phyloP scores from a whole-genome alignment of 306 rosid genomes.

The Cicer pinnatifidum region DNA sequence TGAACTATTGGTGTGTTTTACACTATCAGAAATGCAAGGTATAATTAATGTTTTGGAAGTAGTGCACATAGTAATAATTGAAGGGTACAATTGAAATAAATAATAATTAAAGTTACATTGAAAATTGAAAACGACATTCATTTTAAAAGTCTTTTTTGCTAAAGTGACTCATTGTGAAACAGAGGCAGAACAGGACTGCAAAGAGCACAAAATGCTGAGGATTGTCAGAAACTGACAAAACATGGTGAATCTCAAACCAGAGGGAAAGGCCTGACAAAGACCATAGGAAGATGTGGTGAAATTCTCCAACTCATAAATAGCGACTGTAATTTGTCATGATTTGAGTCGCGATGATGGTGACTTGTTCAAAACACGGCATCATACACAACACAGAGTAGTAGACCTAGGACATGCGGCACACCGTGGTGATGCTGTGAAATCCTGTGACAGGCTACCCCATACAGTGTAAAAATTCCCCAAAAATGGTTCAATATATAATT shows the following conservation, averaged over 20 bases:
- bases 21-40: too few species aligned
- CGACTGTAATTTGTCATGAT: background rate
- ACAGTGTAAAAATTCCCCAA: background rate
- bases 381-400: background rate
- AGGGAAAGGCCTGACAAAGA: background rate
- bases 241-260: background rate
- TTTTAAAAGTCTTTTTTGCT: too few species aligned
- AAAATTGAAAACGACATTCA: too few species aligned
- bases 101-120: too few species aligned
- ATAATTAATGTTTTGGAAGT: too few species aligned
- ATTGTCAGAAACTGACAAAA: background rate
- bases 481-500: background rate
- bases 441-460: background rate
- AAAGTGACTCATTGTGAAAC: background rate
- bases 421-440: background rate
- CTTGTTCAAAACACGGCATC: background rate
- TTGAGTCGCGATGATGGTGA: background rate
- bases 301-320: background rate
- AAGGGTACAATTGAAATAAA: too few species aligned
- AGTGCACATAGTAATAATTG: too few species aligned
- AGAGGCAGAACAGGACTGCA: background rate
- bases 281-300: background rate
- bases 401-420: background rate
- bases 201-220: background rate
- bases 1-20: too few species aligned